Base-by-base conservation (phyloP, 306 rosid species). In the Malus fusca region DNA sequence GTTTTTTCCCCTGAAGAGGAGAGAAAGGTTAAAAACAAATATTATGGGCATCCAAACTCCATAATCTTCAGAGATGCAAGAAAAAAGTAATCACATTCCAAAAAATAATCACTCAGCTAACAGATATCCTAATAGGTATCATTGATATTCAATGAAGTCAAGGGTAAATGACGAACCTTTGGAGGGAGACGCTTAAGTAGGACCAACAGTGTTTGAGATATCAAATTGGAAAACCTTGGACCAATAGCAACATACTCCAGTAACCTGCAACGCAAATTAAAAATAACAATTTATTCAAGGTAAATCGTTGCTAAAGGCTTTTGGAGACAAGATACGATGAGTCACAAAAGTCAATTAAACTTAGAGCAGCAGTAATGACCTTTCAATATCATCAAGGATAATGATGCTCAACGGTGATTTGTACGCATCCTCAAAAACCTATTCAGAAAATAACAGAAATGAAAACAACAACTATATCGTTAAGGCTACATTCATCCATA, bases 381-480 rank as follows among this genome's bases (percentile, higher is more conserved):
- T 89, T 80, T 96, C 99, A 85, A 96, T 89, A 77, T 92, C 92
- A 86, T 96, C 99, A n/a, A 96, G 98, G 83, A 96, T 77, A 72
- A 96, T 86, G 63, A 96, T 90, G 86, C 99, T 96, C 90, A 90
- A 73, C 18, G 99, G 99, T 66, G 98, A 96, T 87, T 91, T 92
- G 90, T 96, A 90, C 43, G 98, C 99, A 84, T 96, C 99, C 88
- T 96, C 99, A 84, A 96, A 96, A 77, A 92, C 90, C 99, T 96
- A 74, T 77, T 14, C 22, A 73, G 37, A 85, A 72, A 72, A 66
- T 63, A 77, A 22, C 42, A 75, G 18, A n/a, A 30, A 40, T 18
- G 22, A 11, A 55, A 70, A 68, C 3, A 70, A 23, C 12, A 42
- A 35, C 33, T 48, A 25, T 25, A 25, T 48, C 8, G n/a, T 30